Percentiles rank a stretch among this genome's conserved stretches.
Conservation (phyloP, 371 early-diverging fungal species). For the Apophysomyces trapeziformis region DNA sequence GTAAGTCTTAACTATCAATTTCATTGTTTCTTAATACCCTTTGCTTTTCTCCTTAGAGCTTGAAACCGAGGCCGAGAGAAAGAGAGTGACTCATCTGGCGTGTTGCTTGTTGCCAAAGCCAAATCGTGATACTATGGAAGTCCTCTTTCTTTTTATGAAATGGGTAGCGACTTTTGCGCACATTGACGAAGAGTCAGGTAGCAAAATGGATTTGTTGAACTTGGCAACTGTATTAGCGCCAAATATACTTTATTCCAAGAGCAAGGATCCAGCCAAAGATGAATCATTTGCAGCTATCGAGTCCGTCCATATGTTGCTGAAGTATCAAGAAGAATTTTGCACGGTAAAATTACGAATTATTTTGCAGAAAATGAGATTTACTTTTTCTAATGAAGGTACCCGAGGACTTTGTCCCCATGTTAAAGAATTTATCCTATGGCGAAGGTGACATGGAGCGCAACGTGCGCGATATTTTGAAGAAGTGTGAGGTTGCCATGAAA, state of each 20-base stretch:
- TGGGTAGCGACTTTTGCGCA: slow-evolving; percentile 80
- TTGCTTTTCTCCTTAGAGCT: slow-evolving; percentile 46
- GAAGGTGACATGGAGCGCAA: slow-evolving; percentile 62
- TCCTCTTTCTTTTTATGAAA: slow-evolving; percentile 82
- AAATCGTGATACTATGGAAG: slow-evolving; percentile 92
- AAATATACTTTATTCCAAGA: slow-evolving; percentile 87
- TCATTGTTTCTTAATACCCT: not conserved
- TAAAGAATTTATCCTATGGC: slow-evolving; percentile 59
- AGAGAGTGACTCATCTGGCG: slow-evolving; percentile 76
- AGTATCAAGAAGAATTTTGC: slow-evolving; percentile 78
- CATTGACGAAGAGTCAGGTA: slow-evolving; percentile 72
- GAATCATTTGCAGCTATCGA: slow-evolving; percentile 77
- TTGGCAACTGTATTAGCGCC: slow-evolving; percentile 94
- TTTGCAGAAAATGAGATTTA: not conserved
- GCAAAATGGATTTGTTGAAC: slow-evolving; percentile 90
- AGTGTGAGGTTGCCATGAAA: slow-evolving; percentile 65
- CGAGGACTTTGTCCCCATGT: slow-evolving; percentile 66
- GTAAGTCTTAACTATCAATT: slow-evolving; percentile 45
- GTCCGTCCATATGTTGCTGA: slow-evolving; percentile 72
- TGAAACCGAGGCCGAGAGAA: slow-evolving; percentile 57
- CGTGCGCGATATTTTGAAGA: slow-evolving; percentile 66
- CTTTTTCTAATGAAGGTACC: slow-evolving; percentile 52
- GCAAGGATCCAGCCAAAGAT: slow-evolving; percentile 67
- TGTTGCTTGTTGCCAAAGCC: slow-evolving; percentile 87
- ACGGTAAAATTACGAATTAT: slow-evolving; percentile 41